These are phyloP conservation scores for Podaxis rugospora DNA, from an alignment of 768 basidiomycete genomes.

Conservation along the genomic window DNA sequence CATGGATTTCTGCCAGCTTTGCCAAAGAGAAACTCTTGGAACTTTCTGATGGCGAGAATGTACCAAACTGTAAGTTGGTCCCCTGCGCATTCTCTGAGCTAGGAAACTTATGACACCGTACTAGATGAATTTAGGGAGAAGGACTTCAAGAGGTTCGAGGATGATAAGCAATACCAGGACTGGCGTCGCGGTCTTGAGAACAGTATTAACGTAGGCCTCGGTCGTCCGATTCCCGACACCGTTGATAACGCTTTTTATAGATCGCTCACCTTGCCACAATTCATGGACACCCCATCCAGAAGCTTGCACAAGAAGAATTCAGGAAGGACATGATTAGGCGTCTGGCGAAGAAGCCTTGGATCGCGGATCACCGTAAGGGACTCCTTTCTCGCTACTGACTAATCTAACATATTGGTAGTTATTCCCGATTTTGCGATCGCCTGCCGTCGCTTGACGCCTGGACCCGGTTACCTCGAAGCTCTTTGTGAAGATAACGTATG, in stretches of 20 bases:
- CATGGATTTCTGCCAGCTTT: conserved; percentile 51
- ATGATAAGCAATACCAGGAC: conserved; percentile 40
- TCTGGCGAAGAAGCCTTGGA: conserved; percentile 54
- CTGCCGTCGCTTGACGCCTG: conserved; percentile 64
- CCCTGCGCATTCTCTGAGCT: background rate
- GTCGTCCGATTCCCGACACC: background rate
- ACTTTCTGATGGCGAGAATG: conserved; percentile 32
- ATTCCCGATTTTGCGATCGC: conserved; percentile 54
- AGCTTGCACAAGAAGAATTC: conserved; percentile 31
- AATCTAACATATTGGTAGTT: conserved; percentile 27
- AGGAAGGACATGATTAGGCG: conserved; percentile 42
- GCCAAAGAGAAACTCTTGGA: conserved; percentile 33
- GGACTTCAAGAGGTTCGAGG: conserved; percentile 45
- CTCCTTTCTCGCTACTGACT: background rate
- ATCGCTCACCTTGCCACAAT: conserved; percentile 38
- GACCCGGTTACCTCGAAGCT: conserved; percentile 65
- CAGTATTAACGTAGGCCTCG: conserved; percentile 41
- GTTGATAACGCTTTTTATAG: conserved; percentile 17
- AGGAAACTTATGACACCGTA: background rate
- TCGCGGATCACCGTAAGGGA: conserved; percentile 47
- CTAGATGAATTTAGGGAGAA: conserved; percentile 46
- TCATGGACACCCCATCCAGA: conserved; percentile 32
- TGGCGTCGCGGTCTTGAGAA: conserved; percentile 46
- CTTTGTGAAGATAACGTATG: conserved; percentile 57
- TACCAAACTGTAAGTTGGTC: conserved; percentile 38